Base-by-base conservation (phyloP, 2,329 filamentous ascomycete species). In the Pseudogymnoascus sp. region DNA sequence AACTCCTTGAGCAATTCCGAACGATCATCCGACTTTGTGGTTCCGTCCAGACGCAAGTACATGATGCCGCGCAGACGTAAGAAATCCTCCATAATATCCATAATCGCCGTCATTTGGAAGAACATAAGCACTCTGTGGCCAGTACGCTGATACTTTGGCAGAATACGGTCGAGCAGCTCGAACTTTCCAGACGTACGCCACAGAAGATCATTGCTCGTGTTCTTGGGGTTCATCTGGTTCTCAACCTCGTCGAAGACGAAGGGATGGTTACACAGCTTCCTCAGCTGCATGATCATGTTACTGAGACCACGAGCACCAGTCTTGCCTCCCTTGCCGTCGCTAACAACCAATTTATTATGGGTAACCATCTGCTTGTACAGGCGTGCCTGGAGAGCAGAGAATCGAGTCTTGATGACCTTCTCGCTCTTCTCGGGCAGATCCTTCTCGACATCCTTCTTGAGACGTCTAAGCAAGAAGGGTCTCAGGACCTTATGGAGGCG, bases 71-170 rank as follows among this genome's bases (percentile, higher is more conserved):
- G 85, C 72, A 91, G 89, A 3, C 93, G 89, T 66, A 99, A 78
- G 75, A 96, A 99, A 75, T 99, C 95, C 71, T 99, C 95, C 95
- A 99, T 98, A 72, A 99, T 99, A 77, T 99, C 96, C 95, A 99
- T 99, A 74, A 99, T 99, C 66, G 96, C 93, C 3, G 95, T 99
- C 95, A 99, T 99, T 76, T 99, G 95, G 83, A 99, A 99, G 84
- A 99, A 99, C 90, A 99, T 98, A 75, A 99, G 82, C 28, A 98
- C 92, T 76, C 95, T 89, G 84, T 99, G 95, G 14, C 91, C 91
- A 1, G 91, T 93, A 2, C 84, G 87, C 70, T 90, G 85, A 76
- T 99, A 98, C 78, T 99, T 99, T 56, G 95, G 95, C 67, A 99
- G 76, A 66, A 99, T 82, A 61, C 95, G 85, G 75, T 99, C 95